phyloP scores from a whole-genome alignment of 1,139 yeast species.

The Pichia sp. region DNA sequence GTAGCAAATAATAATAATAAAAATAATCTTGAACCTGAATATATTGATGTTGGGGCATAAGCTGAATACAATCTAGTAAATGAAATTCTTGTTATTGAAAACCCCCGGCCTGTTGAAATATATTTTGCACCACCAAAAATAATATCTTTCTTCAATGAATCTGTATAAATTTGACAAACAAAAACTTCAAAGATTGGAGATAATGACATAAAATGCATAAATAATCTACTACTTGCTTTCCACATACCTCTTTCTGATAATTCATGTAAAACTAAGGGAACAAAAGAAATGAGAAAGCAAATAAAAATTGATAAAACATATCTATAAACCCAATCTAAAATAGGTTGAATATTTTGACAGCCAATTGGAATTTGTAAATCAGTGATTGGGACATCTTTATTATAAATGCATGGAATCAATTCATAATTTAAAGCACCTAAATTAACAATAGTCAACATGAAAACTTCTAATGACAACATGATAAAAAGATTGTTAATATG shows the following conservation, averaged over 20 bases:
- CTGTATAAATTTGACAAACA: constrained; percentile 78
- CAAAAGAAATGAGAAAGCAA: constrained; percentile 76
- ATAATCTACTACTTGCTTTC: constrained; percentile 53
- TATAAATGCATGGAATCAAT: constrained; percentile 49
- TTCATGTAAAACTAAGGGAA: constrained; percentile 77
- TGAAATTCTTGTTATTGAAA: constrained; percentile 64
- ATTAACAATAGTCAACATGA: constrained; percentile 60
- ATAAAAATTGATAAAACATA: constrained; percentile 77
- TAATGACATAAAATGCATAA: constrained; percentile 60
- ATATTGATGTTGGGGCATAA: constrained; percentile 59
- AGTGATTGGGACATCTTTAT: constrained; percentile 50
- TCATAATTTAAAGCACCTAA: constrained; percentile 63
- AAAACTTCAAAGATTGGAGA: constrained; percentile 86
- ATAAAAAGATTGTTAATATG: constrained; percentile 79
- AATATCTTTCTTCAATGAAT: constrained; percentile 59
- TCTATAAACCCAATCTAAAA: constrained; percentile 71
- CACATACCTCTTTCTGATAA: constrained; percentile 67
- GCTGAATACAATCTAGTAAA: constrained; percentile 56
- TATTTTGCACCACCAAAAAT: constrained; percentile 80
- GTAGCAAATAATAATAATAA: constrained; percentile 58
- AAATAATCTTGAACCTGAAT: constrained; percentile 56
- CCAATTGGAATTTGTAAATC: constrained; percentile 63
- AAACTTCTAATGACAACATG: constrained; percentile 64
- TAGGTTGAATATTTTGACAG: constrained; percentile 69
- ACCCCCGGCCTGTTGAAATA: constrained; percentile 80